Evolutionary conservation across 371 early-diverging fungal genomes (phyloP), one percentile per base, ranked within the genome.

Genomic region (Zychaea mexicana): DNA sequence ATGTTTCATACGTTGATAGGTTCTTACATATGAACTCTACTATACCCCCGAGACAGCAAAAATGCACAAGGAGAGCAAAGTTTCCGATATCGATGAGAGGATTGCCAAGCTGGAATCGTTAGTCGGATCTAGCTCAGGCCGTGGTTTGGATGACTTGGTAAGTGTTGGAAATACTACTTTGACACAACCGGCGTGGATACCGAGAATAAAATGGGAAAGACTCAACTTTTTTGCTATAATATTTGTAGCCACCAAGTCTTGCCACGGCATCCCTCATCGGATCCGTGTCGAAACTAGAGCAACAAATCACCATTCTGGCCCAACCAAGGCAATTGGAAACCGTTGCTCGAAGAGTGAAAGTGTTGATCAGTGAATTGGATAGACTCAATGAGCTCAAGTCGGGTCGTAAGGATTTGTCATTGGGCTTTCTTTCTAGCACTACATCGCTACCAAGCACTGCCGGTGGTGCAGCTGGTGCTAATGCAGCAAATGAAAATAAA

Each of bases 241-340:
- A 17, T 30, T 21, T 31, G 27, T 62, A 83, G 76, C 81, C 84
- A 30, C 33, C 73, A 3, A 72, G 54, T 32, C 54, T 84, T 10
- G 70, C 76, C 38, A 67, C 75, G 8, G 60, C 76, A 10, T 78
- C 80, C 6, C 73, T 96, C 19, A 80, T 93, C 22, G 86, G 85
- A 9, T 82, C 90, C 0, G 76, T 96, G 19, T 85, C 89, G 6
- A 86, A 88, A 49, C 73, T 96, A 39, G 94, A 94, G 62, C 90
- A 90, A 71, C 92, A 94, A 56, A 80, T 96, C 30, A 71, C 82
- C 10, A 71, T 95, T 12, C 73, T 96, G 4, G 83, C 91, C 7
- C 90, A 96, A 60, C 94, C 94, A 9, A 84, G 90, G 33, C 90
- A 90, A 7, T 66, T 96, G 28, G 95, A 94, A 31, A 81, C 85